These are phyloP conservation scores for Beauveria bassiana DNA, from an alignment of 2,329 filamentous ascomycete genomes.

Conservation along the genomic window DNA sequence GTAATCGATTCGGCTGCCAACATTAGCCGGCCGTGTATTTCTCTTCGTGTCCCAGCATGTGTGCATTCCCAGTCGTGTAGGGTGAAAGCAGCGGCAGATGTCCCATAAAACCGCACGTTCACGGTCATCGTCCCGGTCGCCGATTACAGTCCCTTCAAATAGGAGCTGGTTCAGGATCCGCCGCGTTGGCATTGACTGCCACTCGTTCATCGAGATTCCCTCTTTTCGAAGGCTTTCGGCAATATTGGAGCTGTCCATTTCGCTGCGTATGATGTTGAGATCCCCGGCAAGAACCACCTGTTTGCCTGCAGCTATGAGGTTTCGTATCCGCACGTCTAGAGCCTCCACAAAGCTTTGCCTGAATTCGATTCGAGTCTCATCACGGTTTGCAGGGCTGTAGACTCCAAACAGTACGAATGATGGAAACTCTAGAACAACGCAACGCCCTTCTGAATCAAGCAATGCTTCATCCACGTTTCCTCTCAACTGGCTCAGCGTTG, in stretches of 20 bases:
- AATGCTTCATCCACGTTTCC: slow-evolving; percentile 57
- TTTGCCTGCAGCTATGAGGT: slow-evolving; percentile 73
- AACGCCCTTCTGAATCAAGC: slow-evolving; percentile 87
- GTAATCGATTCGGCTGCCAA: slow-evolving; percentile 88
- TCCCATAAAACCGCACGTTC: slow-evolving; percentile 73
- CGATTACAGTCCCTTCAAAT: slow-evolving; percentile 60
- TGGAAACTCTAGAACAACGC: slow-evolving; percentile 84
- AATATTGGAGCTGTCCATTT: slow-evolving; percentile 69
- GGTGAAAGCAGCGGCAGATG: slow-evolving; percentile 74
- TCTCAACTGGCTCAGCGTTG: slow-evolving; percentile 57
- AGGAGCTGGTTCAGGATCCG: slow-evolving; percentile 83
- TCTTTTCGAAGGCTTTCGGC: slow-evolving; percentile 65
- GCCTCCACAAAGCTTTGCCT: slow-evolving; percentile 71
- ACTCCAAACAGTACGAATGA: slow-evolving; percentile 90
- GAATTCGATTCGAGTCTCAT: slow-evolving; percentile 76
- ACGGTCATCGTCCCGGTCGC: slow-evolving; percentile 58
- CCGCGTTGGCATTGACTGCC: slow-evolving; percentile 62
- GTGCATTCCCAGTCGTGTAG: slow-evolving; percentile 79
- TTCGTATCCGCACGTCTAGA: slow-evolving; percentile 76
- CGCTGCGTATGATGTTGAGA: slow-evolving; percentile 66
- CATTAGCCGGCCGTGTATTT: slow-evolving; percentile 93
- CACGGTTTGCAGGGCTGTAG: slow-evolving; percentile 84
- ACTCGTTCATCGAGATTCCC: slow-evolving; percentile 60
- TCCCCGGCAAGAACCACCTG: slow-evolving; percentile 81
- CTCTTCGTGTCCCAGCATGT: slow-evolving; percentile 95